A percentile compares a stretch with the other conserved stretches of the same genome.
Evolutionary conservation across 2,329 filamentous ascomycete genomes (phyloP).

Genomic region (Sclerotinia minor): DNA sequence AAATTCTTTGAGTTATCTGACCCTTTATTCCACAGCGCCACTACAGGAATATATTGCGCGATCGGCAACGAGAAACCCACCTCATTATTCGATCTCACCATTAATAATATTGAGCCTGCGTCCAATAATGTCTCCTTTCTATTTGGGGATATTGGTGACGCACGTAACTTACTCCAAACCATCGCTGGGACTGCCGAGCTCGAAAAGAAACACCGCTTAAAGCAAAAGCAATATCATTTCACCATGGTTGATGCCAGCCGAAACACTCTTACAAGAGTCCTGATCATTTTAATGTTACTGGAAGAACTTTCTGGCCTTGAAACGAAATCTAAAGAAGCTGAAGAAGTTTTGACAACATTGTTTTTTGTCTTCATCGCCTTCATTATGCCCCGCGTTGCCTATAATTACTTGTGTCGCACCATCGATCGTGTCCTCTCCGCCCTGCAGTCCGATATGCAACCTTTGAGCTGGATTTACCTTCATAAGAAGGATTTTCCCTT

Average conservation of each 20-base stretch:
- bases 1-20: not conserved
- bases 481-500: not conserved
- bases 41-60: not conserved
- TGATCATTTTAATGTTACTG: conserved; percentile 28
- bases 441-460: not conserved
- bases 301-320: conserved; percentile 23
- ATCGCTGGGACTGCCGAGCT: conserved; percentile 24
- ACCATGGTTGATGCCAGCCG: conserved; percentile 28
- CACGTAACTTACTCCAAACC: conserved; percentile 22
- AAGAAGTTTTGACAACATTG: conserved; percentile 25
- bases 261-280: conserved; percentile 23
- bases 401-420: conserved; percentile 21
- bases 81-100: conserved; percentile 3
- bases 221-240: conserved; percentile 26
- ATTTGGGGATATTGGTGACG: conserved; percentile 27
- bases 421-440: conserved; percentile 5
- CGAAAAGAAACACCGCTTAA: conserved; percentile 9
- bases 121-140: conserved; percentile 26
- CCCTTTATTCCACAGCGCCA: not conserved
- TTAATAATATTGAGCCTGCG: not conserved
- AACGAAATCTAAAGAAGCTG: conserved; percentile 15
- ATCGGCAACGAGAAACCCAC: conserved; percentile 21
- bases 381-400: conserved; percentile 28
- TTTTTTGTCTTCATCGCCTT: conserved; percentile 26
- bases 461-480: conserved; percentile 24